A percentile compares a stretch with the other conserved stretches of the same genome.
Conservation (phyloP, 768 basidiomycete species). For the Hygrocybe coccinea region DNA sequence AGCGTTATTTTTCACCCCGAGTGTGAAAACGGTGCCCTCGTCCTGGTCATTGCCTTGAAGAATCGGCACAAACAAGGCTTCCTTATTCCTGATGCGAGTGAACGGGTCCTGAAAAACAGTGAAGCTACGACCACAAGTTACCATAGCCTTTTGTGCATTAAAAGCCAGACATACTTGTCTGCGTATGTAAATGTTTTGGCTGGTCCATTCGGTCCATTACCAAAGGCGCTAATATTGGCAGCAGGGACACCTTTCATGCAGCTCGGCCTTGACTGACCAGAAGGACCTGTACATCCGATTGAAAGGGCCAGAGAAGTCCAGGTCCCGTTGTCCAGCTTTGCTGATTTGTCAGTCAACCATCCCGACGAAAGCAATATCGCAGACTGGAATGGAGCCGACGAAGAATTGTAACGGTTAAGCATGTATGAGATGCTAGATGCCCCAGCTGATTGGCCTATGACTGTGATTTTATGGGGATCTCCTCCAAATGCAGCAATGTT, state of each 20-base stretch:
- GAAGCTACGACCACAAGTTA: neutral
- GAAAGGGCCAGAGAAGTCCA: neutral
- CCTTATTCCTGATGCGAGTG: neutral
- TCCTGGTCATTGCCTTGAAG: neutral
- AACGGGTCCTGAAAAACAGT: neutral
- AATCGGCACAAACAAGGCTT: neutral
- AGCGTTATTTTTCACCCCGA: neutral
- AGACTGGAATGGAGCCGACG: neutral
- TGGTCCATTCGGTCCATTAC: neutral
- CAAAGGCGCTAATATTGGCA: neutral
- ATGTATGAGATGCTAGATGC: neutral
- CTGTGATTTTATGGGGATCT: constrained; percentile 50
- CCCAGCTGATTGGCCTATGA: constrained; percentile 45
- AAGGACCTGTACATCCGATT: neutral
- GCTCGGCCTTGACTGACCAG: neutral
- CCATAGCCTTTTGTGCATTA: neutral
- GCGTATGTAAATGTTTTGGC: neutral
- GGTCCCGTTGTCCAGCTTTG: neutral
- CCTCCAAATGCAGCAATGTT: constrained; percentile 64
- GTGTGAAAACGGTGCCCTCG: neutral
- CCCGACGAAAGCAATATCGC: neutral
- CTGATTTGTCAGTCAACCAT: neutral
- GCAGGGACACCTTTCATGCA: neutral
- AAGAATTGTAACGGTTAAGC: neutral
- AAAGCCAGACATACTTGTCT: neutral